A percentile compares a stretch with the other conserved stretches of the same genome.
These are phyloP conservation scores for Yarrowia porcina DNA, from an alignment of 805 yeast genomes.

Conservation along the genomic window DNA sequence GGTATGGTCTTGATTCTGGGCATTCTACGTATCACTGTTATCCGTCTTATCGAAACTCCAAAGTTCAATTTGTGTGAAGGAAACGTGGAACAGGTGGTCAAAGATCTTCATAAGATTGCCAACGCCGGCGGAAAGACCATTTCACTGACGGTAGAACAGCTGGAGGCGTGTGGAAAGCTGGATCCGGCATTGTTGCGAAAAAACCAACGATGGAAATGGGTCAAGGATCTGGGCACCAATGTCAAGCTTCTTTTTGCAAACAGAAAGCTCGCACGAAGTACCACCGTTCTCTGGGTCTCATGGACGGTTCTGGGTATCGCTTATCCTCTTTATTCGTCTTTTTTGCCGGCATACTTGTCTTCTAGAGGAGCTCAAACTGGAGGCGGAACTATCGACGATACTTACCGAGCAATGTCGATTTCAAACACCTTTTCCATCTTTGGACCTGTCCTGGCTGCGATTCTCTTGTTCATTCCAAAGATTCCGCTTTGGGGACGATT, in stretches of 20 bases:
- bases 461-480: slow-evolving; percentile 1
- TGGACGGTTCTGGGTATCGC: slow-evolving; percentile 61
- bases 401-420: slow-evolving; percentile 39
- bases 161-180: slow-evolving; percentile 45
- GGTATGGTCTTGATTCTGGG: slow-evolving; percentile 51
- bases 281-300: slow-evolving; percentile 35
- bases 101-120: slow-evolving; percentile 48
- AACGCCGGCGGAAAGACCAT: slow-evolving; percentile 43
- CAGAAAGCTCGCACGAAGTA: background rate
- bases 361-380: slow-evolving; percentile 45
- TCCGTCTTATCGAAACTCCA: slow-evolving; percentile 54
- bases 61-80: slow-evolving; percentile 53
- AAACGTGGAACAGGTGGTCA: slow-evolving; percentile 47
- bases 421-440: slow-evolving; percentile 48
- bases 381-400: slow-evolving; percentile 31
- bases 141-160: slow-evolving; percentile 48
- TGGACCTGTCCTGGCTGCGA: slow-evolving; percentile 43
- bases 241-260: slow-evolving; percentile 20
- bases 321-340: slow-evolving; percentile 43
- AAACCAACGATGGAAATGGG: slow-evolving; percentile 1
- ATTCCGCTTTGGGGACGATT: slow-evolving; percentile 29
- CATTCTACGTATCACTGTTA: slow-evolving; percentile 46
- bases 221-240: slow-evolving; percentile 9
- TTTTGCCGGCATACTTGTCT: slow-evolving; percentile 37
- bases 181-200: background rate